Base-by-base conservation (phyloP, 768 basidiomycete species). In the Macrolepiota dolichaula region DNA sequence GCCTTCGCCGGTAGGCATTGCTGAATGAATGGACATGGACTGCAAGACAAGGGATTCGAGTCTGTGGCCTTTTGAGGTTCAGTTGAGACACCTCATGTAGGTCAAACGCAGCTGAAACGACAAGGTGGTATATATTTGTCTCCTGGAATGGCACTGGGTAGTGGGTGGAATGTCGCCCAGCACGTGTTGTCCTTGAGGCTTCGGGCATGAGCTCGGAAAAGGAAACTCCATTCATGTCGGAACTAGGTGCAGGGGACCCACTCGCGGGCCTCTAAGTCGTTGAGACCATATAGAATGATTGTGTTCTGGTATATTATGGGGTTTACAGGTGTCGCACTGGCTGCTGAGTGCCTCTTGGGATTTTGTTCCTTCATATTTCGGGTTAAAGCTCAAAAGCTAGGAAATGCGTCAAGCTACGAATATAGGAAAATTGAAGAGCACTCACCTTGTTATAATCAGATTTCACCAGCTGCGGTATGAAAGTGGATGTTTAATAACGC, bases 81-180 rank as follows among this genome's bases (percentile, higher is more conserved):
- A 56, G 40, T 49, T 50, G 57, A 57, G 62, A 63, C 50, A 63
- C 73, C 73, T 78, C 75, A 68, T 76, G 78, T 61, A 65, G 57
- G 38, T 52, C 67, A 59, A 64, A 54, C 66, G 72, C 63, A 67
- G 65, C 64, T 70, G 71, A 74, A 74, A 76, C 72, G 29, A 57
- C 42, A 32, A 36, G 52, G 44, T 17, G 46, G 24, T 47, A 19
- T 44, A 46, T 44, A 46, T 32, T 54, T 19, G 46, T 15, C 36
- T 49, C 24, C 42, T 24, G 44, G 19, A 22, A 10, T 6, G 35
- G 22, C 17, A 40, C 19, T 54, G 52, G 27, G 35, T 49, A 49
- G 15, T 55, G 37, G 17, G 38, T 57, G 58, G 51, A 57, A 59
- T 32, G 58, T 59, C 64, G 59, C 57, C 51, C 63, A 67, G 71